Evolutionary conservation across 345 rosid genomes (phyloP).

Genomic region (Populus pruinosa): DNA sequence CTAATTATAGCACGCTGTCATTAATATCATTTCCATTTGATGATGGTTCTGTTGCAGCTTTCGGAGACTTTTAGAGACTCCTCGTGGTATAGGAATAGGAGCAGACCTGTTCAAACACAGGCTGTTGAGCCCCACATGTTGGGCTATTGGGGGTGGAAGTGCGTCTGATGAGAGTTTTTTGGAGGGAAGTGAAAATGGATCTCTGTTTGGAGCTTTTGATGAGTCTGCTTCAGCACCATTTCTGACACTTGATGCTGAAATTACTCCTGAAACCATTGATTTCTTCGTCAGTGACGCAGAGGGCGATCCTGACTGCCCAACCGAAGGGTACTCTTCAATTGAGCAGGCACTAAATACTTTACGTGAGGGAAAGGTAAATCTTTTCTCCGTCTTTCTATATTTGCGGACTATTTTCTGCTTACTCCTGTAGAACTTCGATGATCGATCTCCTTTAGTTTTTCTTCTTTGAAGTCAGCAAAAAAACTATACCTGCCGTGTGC

Average conservation of each 20-base stretch:
- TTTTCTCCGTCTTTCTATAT: background rate
- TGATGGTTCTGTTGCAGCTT: constrained; percentile 31
- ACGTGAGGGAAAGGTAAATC: constrained; percentile 63
- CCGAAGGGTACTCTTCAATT: constrained; percentile 64
- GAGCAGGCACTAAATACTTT: constrained; percentile 56
- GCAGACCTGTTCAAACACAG: constrained; percentile 30
- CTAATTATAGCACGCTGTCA: background rate
- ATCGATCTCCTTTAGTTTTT: too few relatives aligned
- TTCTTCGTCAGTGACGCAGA: constrained; percentile 89
- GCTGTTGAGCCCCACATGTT: constrained; percentile 26
- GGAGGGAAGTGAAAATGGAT: constrained; percentile 38
- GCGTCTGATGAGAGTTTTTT: constrained; percentile 40
- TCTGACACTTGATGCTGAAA: constrained; percentile 48
- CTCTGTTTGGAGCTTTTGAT: constrained; percentile 34
- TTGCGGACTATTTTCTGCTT: background rate
- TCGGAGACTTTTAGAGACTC: constrained; percentile 27
- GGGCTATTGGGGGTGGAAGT: constrained; percentile 42
- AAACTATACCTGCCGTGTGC: too few relatives aligned
- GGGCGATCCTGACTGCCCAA: constrained; percentile 89
- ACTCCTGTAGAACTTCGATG: too few relatives aligned
- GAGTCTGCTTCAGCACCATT: constrained; percentile 41
- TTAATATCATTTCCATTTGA: background rate
- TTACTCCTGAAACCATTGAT: constrained; percentile 61
- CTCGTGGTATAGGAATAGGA: constrained; percentile 19
- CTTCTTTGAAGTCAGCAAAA: too few relatives aligned